Conservation (phyloP, 768 basidiomycete genomes). For the Harrya chromipes region DNA sequence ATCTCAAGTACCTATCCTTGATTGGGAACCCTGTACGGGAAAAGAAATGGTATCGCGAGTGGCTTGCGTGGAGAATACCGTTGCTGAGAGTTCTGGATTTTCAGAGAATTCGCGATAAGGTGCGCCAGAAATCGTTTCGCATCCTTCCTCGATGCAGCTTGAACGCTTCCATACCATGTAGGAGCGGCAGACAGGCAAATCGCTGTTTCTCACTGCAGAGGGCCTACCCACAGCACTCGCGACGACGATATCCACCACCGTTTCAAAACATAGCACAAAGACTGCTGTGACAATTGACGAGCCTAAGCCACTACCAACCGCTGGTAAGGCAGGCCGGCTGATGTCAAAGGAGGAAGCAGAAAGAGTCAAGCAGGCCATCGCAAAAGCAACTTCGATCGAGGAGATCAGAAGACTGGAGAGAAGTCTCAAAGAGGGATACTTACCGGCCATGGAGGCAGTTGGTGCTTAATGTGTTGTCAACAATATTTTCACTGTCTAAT, state of each 20-base stretch:
- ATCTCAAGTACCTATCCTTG: slow-evolving; percentile 72
- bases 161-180: slow-evolving; percentile 37
- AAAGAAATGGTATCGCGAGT: slow-evolving; percentile 96
- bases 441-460: slow-evolving; percentile 74
- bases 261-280: slow-evolving; percentile 67
- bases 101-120: slow-evolving; percentile 93
- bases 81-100: slow-evolving; percentile 91
- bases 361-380: slow-evolving; percentile 82
- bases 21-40: slow-evolving; percentile 83
- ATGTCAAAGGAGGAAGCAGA: slow-evolving; percentile 93
- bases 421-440: slow-evolving; percentile 78
- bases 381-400: slow-evolving; percentile 86
- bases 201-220: slow-evolving; percentile 79
- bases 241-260: slow-evolving; percentile 69
- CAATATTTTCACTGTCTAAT: slow-evolving; percentile 33
- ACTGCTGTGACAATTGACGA: slow-evolving; percentile 67
- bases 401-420: slow-evolving; percentile 83
- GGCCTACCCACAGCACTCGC: slow-evolving; percentile 77
- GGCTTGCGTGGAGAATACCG: slow-evolving; percentile 88
- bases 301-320: slow-evolving; percentile 54
- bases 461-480: slow-evolving; percentile 55
- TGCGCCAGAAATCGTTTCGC: slow-evolving; percentile 46
- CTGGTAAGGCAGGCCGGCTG: slow-evolving; percentile 75
- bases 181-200: slow-evolving; percentile 76
- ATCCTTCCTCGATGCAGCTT: slow-evolving; percentile 20